Conservation (phyloP, 202 grass and related monocot genomes). For the Bolboschoenoplectus hybrid region DNA sequence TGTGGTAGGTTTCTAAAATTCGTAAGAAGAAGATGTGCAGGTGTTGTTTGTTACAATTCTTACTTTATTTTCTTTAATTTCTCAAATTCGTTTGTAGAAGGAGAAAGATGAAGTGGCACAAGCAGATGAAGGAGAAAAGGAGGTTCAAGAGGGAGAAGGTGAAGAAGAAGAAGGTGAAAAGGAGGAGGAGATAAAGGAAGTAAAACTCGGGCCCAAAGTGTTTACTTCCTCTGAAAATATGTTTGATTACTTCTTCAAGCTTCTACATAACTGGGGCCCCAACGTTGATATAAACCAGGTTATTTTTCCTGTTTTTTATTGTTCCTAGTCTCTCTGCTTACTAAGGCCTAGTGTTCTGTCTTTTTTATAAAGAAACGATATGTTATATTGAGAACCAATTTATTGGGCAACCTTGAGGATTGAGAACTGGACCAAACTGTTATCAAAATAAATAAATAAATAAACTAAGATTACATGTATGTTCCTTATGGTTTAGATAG, state of each 20-base stretch:
- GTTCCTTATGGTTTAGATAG: background rate
- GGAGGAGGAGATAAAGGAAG: conserved; percentile 44
- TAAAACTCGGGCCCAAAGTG: conserved; percentile 83
- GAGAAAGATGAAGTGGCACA: background rate
- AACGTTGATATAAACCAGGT: conserved; percentile 80
- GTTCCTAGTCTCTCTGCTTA: background rate
- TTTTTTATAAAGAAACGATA: background rate
- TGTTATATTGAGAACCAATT: background rate
- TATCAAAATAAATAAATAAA: background rate
- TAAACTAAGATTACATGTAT: background rate
- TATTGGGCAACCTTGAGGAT: background rate
- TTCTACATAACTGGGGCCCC: conserved; percentile 69
- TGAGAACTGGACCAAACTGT: background rate
- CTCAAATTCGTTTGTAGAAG: conserved; percentile 22
- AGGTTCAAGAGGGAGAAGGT: background rate
- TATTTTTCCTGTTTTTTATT: conserved; percentile 16
- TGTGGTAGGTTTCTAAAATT: background rate
- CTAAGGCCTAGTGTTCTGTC: background rate
- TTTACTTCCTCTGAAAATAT: conserved; percentile 65
- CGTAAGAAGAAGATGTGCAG: background rate
- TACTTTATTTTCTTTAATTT: background rate
- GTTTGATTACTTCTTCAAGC: conserved; percentile 78
- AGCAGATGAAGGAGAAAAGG: background rate
- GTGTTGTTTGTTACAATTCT: background rate
- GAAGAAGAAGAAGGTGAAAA: background rate